These are phyloP conservation scores for Skeletonema tropicum DNA, from an alignment of 108 stramenopile species.

Conservation along the genomic window DNA sequence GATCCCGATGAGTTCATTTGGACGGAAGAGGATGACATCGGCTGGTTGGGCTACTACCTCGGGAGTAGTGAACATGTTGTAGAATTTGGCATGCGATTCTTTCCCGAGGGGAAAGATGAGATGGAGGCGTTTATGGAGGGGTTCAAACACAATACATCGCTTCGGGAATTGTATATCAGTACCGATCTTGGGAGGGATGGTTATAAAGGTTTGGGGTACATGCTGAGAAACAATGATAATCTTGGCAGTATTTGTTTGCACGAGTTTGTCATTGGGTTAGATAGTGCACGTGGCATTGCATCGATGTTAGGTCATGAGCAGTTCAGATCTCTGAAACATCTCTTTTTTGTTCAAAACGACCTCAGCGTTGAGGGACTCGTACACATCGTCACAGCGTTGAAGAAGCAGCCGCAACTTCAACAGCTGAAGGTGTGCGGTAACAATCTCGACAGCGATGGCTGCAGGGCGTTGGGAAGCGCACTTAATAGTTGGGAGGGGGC, in stretches of 20 bases:
- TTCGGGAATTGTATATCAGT: not conserved
- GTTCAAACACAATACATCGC: not conserved
- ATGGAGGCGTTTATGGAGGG: not conserved
- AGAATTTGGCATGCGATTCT: not conserved
- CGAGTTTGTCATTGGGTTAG: not conserved
- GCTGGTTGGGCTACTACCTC: conserved; percentile 15
- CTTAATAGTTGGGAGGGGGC: not conserved
- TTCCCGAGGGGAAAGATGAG: not conserved
- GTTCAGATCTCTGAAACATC: not conserved
- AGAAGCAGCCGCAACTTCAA: not conserved
- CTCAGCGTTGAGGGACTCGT: not conserved
- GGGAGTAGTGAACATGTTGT: not conserved
- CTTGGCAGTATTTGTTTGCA: not conserved
- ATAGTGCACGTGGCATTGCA: not conserved
- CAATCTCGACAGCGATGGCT: not conserved
- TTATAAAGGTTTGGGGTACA: not conserved
- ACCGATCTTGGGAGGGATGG: not conserved
- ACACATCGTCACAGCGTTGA: not conserved
- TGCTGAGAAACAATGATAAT: not conserved
- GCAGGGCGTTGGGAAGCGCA: not conserved
- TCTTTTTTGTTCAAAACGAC: too few species aligned
- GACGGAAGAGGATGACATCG: not conserved
- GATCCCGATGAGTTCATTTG: not conserved
- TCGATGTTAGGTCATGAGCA: not conserved
- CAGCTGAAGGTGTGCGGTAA: not conserved